Evolutionary conservation across 1,284 basidiomycete genomes (phyloP).

Genomic region (Coriolopsis trogii): DNA sequence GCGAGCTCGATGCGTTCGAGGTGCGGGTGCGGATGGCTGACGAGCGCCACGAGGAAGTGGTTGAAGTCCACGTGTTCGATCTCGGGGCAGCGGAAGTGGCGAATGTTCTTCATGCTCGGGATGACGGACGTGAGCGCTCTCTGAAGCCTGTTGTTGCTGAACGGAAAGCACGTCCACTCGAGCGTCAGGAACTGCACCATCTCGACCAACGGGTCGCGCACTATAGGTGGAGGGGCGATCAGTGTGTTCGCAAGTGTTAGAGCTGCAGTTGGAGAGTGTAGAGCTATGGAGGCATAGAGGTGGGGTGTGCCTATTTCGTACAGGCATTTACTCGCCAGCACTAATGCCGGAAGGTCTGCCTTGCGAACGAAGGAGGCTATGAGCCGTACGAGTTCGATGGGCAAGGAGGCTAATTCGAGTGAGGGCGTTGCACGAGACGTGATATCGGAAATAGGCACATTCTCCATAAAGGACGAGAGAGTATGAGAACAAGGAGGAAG

Average conservation of each 20-base stretch:
- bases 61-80: too few species aligned
- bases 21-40: too few species aligned
- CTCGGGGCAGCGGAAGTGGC: too few species aligned
- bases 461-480: too few species aligned
- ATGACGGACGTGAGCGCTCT: too few species aligned
- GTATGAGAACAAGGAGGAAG: too few species aligned
- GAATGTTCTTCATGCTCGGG: too few species aligned
- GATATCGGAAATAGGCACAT: background rate
- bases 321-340: background rate
- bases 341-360: background rate
- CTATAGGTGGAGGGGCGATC: background rate
- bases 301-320: slow-evolving; percentile 6
- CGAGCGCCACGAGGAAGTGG: too few species aligned
- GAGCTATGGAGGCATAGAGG: background rate
- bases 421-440: background rate
- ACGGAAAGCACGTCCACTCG: too few species aligned
- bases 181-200: too few species aligned
- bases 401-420: background rate
- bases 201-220: background rate
- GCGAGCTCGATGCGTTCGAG: too few species aligned
- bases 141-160: too few species aligned
- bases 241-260: background rate
- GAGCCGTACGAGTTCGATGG: background rate
- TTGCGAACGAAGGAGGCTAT: background rate
- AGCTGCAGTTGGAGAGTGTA: background rate